Evolutionary conservation across 306 rosid species (phyloP).

Genomic region (Rosa chinensis): DNA sequence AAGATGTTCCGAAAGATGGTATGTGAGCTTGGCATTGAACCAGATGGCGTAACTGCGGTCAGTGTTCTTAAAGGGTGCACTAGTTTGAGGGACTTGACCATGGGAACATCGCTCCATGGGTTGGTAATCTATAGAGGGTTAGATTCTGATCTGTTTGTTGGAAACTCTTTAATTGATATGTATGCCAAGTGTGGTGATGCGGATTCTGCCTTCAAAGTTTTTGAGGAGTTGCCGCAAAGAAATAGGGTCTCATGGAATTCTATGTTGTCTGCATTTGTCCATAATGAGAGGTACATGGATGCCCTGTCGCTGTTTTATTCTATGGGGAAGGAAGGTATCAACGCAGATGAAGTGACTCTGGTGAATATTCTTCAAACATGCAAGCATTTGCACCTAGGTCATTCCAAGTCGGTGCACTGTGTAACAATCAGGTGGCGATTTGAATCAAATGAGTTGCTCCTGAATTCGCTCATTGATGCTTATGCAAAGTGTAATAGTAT

Average conservation of each 20-base stretch:
- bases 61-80: conserved; percentile 49
- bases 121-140: conserved; percentile 47
- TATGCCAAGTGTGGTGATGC: conserved; percentile 40
- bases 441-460: conserved; percentile 36
- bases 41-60: conserved; percentile 43
- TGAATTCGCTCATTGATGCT: conserved; percentile 42
- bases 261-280: conserved; percentile 35
- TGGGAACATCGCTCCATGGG: conserved; percentile 40
- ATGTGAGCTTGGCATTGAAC: conserved; percentile 29
- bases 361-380: conserved; percentile 46
- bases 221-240: conserved; percentile 32
- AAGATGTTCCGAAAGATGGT: conserved; percentile 35
- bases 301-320: conserved; percentile 31
- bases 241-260: conserved; percentile 51
- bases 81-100: conserved; percentile 18
- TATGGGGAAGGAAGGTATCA: conserved; percentile 36
- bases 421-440: conserved; percentile 29
- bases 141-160: conserved; percentile 37
- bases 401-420: conserved; percentile 38
- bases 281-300: conserved; percentile 37
- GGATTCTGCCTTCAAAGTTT: conserved; percentile 32
- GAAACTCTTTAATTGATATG: conserved; percentile 52
- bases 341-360: conserved; percentile 42
- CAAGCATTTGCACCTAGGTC: conserved; percentile 29
- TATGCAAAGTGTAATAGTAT: conserved; percentile 45